Evolutionary conservation across 257 asterid species (phyloP).

Genomic region (Solanum chilense): DNA sequence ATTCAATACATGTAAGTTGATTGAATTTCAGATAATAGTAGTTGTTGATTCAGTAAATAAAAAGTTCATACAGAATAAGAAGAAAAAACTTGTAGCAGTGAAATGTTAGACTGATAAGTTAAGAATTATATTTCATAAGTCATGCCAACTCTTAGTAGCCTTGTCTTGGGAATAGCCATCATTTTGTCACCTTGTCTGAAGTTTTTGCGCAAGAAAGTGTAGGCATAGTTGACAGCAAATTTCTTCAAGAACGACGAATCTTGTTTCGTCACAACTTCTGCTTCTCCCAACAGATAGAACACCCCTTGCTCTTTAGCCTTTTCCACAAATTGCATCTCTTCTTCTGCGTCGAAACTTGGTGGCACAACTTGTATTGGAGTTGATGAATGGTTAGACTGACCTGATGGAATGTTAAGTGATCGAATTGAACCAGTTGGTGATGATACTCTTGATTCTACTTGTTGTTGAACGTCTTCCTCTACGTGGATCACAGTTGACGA

Average conservation of each 20-base stretch:
- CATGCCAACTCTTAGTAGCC: conserved; percentile 70
- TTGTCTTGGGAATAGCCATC: conserved; percentile 45
- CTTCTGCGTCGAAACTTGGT: conserved; percentile 10
- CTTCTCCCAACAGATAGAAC: conserved; percentile 54
- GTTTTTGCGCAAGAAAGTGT: conserved; percentile 47
- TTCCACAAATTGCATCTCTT: conserved; percentile 27
- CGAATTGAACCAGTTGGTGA: neutral
- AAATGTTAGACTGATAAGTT: neutral
- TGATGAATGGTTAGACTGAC: conserved; percentile 24
- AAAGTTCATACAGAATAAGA: neutral
- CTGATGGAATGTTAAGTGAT: neutral
- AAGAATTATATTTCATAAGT: conserved; percentile 36
- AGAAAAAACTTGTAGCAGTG: neutral
- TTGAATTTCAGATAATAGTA: neutral
- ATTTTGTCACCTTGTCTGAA: conserved; percentile 52
- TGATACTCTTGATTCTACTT: conserved; percentile 11
- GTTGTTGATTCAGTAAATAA: neutral
- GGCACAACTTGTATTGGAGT: neutral
- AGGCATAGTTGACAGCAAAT: conserved; percentile 34
- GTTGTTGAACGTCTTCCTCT: conserved; percentile 13
- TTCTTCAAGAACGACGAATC: conserved; percentile 43
- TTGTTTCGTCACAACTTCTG: conserved; percentile 47
- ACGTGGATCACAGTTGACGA: conserved; percentile 9
- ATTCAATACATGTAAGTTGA: neutral
- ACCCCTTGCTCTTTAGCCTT: conserved; percentile 34